A percentile compares a stretch with the other conserved stretches of the same genome.
Conservation (phyloP, 2,329 filamentous ascomycete genomes). For the Onygenales sp. region DNA sequence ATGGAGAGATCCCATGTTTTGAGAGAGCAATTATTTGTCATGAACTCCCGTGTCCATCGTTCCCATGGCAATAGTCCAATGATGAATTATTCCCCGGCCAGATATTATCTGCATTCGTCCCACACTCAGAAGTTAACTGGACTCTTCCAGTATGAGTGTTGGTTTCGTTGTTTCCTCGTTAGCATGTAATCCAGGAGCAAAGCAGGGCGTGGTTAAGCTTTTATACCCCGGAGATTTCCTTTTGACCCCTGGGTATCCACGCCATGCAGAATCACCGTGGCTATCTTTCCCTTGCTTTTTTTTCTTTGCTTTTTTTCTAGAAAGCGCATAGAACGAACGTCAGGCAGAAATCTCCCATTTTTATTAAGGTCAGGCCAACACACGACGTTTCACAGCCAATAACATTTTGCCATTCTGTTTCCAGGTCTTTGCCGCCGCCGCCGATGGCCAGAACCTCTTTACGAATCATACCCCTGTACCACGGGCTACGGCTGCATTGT, state of each 20-base stretch:
- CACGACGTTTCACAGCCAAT: conserved; percentile 23
- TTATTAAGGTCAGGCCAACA: not conserved
- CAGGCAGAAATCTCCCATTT: not conserved
- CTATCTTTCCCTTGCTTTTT: conserved; percentile 4
- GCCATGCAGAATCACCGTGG: not conserved
- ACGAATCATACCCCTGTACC: conserved; percentile 67
- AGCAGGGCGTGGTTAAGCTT: not conserved
- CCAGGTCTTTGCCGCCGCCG: conserved; percentile 88
- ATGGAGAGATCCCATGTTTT: not conserved
- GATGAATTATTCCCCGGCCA: not conserved
- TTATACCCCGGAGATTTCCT: conserved; percentile 3
- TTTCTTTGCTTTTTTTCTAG: not conserved
- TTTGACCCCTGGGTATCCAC: not conserved
- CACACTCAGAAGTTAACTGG: not conserved
- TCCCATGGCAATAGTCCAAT: not conserved
- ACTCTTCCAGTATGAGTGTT: not conserved
- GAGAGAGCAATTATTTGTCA: not conserved
- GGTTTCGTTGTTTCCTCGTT: not conserved
- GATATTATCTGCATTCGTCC: not conserved
- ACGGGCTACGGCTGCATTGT: conserved; percentile 82
- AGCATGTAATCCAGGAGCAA: not conserved
- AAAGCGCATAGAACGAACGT: not conserved
- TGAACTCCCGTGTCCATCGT: not conserved
- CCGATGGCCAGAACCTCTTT: conserved; percentile 84
- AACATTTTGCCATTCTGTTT: conserved; percentile 17